Conservation (phyloP, 441 rosid species). For the Croton laevigatus region DNA sequence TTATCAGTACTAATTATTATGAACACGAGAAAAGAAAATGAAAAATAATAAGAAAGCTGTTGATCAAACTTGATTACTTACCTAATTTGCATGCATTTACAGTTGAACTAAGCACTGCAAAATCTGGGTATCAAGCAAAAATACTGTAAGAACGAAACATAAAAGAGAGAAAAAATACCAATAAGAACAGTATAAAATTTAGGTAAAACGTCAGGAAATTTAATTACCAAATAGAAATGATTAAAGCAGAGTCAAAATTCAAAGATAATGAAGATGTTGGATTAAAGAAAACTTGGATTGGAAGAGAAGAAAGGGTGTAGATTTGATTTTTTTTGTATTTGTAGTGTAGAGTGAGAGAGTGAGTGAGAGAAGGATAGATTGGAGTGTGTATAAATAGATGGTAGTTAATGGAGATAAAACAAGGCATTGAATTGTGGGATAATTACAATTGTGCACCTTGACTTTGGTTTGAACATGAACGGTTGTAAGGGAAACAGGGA, state of each 20-base stretch:
- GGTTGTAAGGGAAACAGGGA: slow-evolving; percentile 42
- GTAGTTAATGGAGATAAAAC: slow-evolving; percentile 10
- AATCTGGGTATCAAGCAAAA: neutral
- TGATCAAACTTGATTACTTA: slow-evolving; percentile 1
- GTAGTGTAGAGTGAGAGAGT: slow-evolving; percentile 23
- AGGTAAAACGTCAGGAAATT: slow-evolving; percentile 25
- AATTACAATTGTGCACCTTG: slow-evolving; percentile 52
- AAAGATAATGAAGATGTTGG: slow-evolving; percentile 7
- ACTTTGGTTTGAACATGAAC: slow-evolving; percentile 38
- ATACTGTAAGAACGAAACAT: neutral
- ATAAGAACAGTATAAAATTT: neutral
- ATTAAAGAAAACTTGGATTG: slow-evolving; percentile 12
- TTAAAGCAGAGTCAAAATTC: slow-evolving; percentile 22
- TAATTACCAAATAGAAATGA: slow-evolving; percentile 34
- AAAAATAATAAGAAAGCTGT: neutral
- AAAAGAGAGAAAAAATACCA: neutral
- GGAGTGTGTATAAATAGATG: slow-evolving; percentile 51
- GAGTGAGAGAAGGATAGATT: slow-evolving; percentile 4
- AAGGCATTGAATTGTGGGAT: slow-evolving; percentile 23
- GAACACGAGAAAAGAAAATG: neutral
- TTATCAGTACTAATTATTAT: neutral
- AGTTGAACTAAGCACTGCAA: slow-evolving; percentile 12
- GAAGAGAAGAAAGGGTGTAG: slow-evolving; percentile 11
- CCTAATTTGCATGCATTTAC: slow-evolving; percentile 4
- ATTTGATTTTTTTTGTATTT: neutral